These are phyloP conservation scores for Diaporthe nobilis DNA, from an alignment of 2,329 filamentous ascomycete species.

Conservation along the genomic window DNA sequence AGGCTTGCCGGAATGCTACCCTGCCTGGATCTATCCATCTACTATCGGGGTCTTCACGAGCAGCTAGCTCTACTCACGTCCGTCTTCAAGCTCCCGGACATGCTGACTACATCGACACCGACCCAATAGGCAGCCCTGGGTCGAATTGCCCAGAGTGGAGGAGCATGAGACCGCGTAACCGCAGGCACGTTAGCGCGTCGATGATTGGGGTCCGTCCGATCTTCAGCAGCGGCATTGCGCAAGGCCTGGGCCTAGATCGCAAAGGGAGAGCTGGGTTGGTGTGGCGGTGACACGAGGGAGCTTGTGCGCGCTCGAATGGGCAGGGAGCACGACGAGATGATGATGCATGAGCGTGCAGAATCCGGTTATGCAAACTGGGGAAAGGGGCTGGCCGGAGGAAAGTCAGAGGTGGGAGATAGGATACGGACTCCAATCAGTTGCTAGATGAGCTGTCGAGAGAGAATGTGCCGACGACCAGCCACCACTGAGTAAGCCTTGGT, in stretches of 20 bases:
- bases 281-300: constrained; percentile 19
- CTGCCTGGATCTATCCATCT: neutral
- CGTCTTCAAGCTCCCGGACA: neutral
- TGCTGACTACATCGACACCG: neutral
- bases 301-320: neutral
- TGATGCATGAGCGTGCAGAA: constrained; percentile 18
- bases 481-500: neutral
- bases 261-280: neutral
- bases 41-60: neutral
- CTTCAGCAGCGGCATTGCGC: constrained; percentile 13
- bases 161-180: constrained; percentile 41
- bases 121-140: constrained; percentile 12
- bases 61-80: constrained; percentile 2
- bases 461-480: constrained; percentile 13
- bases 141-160: constrained; percentile 10
- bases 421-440: neutral
- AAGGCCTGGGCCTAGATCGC: neutral
- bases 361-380: constrained; percentile 6
- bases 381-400: neutral
- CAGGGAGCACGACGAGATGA: neutral
- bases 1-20: constrained; percentile 10
- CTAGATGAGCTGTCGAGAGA: neutral
- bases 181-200: constrained; percentile 1
- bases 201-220: constrained; percentile 12
- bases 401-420: neutral